Base-by-base conservation (phyloP, 1,284 basidiomycete species). In the Ceratobasidium theobromae region DNA sequence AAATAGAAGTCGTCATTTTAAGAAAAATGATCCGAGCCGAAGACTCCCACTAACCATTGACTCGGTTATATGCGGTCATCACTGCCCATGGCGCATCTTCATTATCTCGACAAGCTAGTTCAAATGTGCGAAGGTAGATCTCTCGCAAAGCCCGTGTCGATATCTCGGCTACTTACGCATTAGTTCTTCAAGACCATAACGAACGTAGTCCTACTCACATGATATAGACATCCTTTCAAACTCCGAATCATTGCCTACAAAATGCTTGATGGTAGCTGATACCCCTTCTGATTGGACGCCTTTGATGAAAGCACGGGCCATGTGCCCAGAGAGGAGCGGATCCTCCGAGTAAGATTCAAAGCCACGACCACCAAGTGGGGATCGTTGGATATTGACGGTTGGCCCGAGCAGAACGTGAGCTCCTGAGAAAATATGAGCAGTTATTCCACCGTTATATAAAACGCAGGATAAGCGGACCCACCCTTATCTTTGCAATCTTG, bases 61-160 rank as follows among this genome's bases (percentile, higher is more conserved):
- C 38, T 2, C 38, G 38, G 27, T 64, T 54, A 38, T 67, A 67
- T 1, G 55, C 49, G 0, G 72, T 69, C 71, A 73, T 73, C 53
- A 73, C 68, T 1, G 69, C 49, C 54, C 60, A 65, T 3, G 52
- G 66, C 30, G 55, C 69, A 53, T 49, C 66, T 14, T 43, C 53
- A 27, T 69, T 67, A 25, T 43, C 32, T 32, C 66, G 32, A 25
- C 45, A 40, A 9, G 46, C 66, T 48, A 70, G 66, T 69, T 75
- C 81, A 69, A 77, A 87, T 78, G 87, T 86, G 72, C 86, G 84
- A 21, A 89, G 78, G 74, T 89, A 89, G 53, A 89, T 79, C 74
- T 89, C 87, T 65, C 87, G 80, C 25, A 89, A 75, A 25, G 86
- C 84, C 46, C 87, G 79, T 41, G 83, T 82, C 21, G 82, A 83